Conservation (phyloP, 1,284 basidiomycete species). For the Cryptococcus depauperatus region DNA sequence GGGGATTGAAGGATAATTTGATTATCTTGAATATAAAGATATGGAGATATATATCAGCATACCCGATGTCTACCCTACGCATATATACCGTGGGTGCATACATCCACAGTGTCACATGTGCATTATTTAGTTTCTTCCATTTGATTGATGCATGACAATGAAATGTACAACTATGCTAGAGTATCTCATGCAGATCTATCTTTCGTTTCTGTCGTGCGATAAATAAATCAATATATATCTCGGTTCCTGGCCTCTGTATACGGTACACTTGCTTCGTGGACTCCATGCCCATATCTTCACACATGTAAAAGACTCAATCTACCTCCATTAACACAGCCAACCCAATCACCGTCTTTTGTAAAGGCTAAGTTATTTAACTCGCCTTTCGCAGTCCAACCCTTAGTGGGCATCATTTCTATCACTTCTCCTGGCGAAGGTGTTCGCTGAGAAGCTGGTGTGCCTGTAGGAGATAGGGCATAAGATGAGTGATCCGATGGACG, state of each 20-base stretch:
- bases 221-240: no score
- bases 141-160: not conserved
- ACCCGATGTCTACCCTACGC: no score
- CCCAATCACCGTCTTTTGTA: conserved; percentile 64
- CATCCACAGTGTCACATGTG: no score
- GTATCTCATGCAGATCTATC: not conserved
- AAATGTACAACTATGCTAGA: not conserved
- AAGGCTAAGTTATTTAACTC: conserved; percentile 84
- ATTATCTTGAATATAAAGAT: not conserved
- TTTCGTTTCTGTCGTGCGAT: not conserved
- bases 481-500: conserved; percentile 28
- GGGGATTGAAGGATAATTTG: not conserved
- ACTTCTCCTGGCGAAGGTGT: conserved; percentile 46
- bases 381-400: conserved; percentile 69
- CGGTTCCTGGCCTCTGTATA: no score
- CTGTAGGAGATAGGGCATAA: conserved; percentile 34
- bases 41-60: not conserved
- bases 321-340: conserved; percentile 79
- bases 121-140: not conserved
- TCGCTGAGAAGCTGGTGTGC: conserved; percentile 54
- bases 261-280: no score
- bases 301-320: conserved; percentile 73
- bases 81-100: not conserved
- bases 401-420: conserved; percentile 59
- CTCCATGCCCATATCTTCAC: conserved; percentile 32